These are phyloP conservation scores for Vanrija sp. DNA, from an alignment of 1,284 basidiomycete genomes.

Conservation along the genomic window DNA sequence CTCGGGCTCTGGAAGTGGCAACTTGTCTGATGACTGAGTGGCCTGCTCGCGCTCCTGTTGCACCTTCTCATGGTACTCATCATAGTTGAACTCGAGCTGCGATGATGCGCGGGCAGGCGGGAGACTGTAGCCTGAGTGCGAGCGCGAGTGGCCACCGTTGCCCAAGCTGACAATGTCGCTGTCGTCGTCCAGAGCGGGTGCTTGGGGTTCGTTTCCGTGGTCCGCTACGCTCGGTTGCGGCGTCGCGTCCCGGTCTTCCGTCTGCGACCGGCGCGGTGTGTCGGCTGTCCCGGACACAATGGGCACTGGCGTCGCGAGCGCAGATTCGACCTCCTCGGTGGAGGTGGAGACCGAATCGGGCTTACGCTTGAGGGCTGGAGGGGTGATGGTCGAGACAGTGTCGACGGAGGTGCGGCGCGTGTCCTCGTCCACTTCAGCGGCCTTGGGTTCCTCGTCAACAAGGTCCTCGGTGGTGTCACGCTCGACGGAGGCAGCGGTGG, in stretches of 20 bases:
- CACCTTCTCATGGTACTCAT: slow-evolving; percentile 12
- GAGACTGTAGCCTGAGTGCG: slow-evolving; percentile 9
- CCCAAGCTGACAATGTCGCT: slow-evolving; percentile 16
- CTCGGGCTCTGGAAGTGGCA: no score
- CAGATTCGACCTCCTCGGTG: background rate
- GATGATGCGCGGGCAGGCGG: slow-evolving; percentile 16
- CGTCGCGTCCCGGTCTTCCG: background rate
- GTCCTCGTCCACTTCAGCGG: background rate
- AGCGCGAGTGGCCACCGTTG: slow-evolving; percentile 3
- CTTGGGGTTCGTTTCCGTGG: background rate
- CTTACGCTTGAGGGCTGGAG: background rate
- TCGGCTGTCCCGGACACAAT: background rate
- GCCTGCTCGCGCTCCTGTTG: no score
- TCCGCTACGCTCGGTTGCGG: slow-evolving; percentile 1
- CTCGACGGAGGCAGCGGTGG: background rate
- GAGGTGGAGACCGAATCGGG: background rate
- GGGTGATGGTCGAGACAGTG: background rate
- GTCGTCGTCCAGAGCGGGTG: slow-evolving; percentile 11
- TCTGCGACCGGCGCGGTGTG: background rate
- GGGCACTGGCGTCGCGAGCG: no score
- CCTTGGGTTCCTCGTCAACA: background rate
- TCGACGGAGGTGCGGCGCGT: background rate
- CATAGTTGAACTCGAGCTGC: slow-evolving; percentile 19
- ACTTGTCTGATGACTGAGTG: no score
- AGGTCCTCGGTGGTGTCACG: background rate